These are phyloP conservation scores for Penicillium silybi DNA, from an alignment of 495 filamentous ascomycete genomes.

Conservation along the genomic window DNA sequence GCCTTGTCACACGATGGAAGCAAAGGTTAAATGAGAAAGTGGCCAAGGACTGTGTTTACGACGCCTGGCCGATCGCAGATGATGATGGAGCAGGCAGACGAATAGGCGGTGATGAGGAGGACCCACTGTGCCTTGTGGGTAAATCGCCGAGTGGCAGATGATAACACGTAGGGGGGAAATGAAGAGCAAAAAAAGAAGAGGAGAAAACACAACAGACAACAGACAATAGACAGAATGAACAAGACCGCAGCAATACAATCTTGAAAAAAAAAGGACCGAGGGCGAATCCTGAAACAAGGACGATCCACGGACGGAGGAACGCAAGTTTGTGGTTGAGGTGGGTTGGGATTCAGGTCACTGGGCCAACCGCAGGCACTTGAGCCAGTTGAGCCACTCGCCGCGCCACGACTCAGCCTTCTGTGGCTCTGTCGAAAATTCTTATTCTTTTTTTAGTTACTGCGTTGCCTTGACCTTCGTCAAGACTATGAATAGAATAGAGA, in stretches of 20 bases:
- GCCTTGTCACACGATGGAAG: slow-evolving; percentile 4
- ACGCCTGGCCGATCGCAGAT: slow-evolving; percentile 17
- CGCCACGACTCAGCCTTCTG: slow-evolving; percentile 1
- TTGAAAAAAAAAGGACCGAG: too few species aligned
- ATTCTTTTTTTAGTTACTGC: not conserved
- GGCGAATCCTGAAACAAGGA: not conserved
- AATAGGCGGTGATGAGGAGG: slow-evolving; percentile 18
- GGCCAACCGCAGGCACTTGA: slow-evolving; percentile 29
- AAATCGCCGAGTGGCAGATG: slow-evolving; percentile 1
- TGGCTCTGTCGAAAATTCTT: not conserved
- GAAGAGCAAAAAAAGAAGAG: not conserved
- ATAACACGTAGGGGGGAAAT: not conserved
- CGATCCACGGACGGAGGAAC: slow-evolving; percentile 14
- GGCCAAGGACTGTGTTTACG: slow-evolving; percentile 23
- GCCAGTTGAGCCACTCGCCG: not conserved
- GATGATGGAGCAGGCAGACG: slow-evolving; percentile 20
- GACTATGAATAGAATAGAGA: not conserved
- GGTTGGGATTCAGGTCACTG: slow-evolving; percentile 22
- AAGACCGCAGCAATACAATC: too few species aligned
- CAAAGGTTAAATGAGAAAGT: slow-evolving; percentile 1
- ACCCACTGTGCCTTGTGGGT: slow-evolving; percentile 18
- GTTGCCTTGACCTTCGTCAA: not conserved
- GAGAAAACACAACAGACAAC: not conserved
- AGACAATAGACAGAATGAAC: not conserved
- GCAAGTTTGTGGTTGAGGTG: slow-evolving; percentile 4